Base-by-base conservation (phyloP, 345 rosid species). In the Lenwebbia sp. region DNA sequence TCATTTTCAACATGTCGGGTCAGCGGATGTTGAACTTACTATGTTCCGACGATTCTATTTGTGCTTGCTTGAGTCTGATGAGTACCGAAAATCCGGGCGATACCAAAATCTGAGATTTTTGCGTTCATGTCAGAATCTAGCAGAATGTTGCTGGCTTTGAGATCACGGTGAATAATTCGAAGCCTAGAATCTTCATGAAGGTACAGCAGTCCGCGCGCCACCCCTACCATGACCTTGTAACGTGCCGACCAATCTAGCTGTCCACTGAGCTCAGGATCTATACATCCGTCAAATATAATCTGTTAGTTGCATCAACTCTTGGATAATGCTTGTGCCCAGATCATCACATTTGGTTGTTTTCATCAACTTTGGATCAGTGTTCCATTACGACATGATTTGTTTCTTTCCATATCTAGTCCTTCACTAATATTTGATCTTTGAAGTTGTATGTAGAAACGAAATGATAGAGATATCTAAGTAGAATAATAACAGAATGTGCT, bases 71-170 rank as follows among this genome's bases (percentile, higher is more conserved):
- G 74, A 28, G 86, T 82, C 88, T 88, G 89, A 78, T 91, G 88
- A 19, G 86, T 85, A 19, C 88, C 88, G 21, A 93, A 90, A 47
- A 93, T 93, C 85, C 89, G 91, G 10, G 95, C 94, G 92, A 93
- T 90, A 52, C 97, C 95, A 85, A 95, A 95, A 84, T 95, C 97
- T 12, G 95, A 93, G 37, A 93, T 93, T 88, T 93, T 95, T 9
- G 95, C 90, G 65, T 88, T 91, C 96, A 94, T 90, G 2, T 91
- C 93, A n/a, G n/a, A n/a, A 85, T 94, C 96, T 8, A 93, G 55
- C 51, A 93, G 87, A 54, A 94, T 82, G 82, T 95, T 93, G 87
- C 95, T 92, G 3, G 92, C 87, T 87, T 94, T 95, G 17, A 95
- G 89, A 86, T 95, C 95, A 33, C 98, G 93, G 19, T 93, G 98